Percentiles rank a stretch among this genome's conserved stretches.
Conservation (phyloP, 2,329 filamentous ascomycete genomes). For the Acrocalymma vagum region DNA sequence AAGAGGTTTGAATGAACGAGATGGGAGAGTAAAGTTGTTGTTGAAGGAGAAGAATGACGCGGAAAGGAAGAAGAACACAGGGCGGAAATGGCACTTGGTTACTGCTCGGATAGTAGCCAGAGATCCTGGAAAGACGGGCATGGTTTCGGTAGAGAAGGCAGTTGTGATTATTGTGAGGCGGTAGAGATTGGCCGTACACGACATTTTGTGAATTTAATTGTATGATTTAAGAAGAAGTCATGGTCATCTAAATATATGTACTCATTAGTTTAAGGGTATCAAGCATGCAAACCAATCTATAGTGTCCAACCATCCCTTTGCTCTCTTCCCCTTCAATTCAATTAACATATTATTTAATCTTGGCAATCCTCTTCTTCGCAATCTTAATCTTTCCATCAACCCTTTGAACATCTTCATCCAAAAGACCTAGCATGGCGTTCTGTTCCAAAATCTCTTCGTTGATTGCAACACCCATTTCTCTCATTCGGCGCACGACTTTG, state of each 20-base stretch:
- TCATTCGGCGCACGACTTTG: slow-evolving; percentile 75
- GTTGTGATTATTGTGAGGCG: slow-evolving; percentile 17
- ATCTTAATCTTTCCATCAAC: slow-evolving; percentile 75
- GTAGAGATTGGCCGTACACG: too few relatives aligned
- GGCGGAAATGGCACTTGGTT: slow-evolving; percentile 17
- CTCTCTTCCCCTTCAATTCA: too few relatives aligned
- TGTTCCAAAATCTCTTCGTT: slow-evolving; percentile 77
- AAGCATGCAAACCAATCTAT: too few relatives aligned
- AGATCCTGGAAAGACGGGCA: slow-evolving; percentile 17
- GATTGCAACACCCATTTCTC: slow-evolving; percentile 80
- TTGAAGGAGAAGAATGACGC: slow-evolving; percentile 17
- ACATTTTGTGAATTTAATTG: too few relatives aligned
- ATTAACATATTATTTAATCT: slow-evolving; percentile 65
- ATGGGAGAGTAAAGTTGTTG: slow-evolving; percentile 18
- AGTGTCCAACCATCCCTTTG: too few relatives aligned
- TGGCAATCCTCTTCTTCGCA: slow-evolving; percentile 75
- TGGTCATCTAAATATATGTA: too few relatives aligned
- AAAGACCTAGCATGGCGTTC: slow-evolving; percentile 73
- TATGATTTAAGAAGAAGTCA: too few relatives aligned
- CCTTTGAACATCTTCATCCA: slow-evolving; percentile 73
- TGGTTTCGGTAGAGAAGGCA: slow-evolving; percentile 21
- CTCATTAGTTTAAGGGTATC: too few relatives aligned
- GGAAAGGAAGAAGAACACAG: slow-evolving; percentile 12
- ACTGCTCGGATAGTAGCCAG: slow-evolving; percentile 13
- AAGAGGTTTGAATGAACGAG: slow-evolving; percentile 7